Evolutionary conservation across 805 yeast species (phyloP).

Genomic region (Pichia kluyveri): DNA sequence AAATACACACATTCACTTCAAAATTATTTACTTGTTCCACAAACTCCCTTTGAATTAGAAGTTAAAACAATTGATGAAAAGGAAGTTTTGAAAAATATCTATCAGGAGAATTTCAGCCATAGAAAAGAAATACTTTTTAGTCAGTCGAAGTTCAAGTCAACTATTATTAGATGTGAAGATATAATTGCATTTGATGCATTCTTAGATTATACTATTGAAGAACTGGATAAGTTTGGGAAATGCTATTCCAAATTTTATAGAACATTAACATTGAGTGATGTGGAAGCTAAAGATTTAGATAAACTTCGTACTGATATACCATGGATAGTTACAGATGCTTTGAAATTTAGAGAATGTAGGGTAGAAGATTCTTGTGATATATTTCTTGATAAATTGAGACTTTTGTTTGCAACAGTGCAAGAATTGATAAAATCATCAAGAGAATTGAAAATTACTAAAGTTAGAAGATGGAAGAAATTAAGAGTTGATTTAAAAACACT

Average conservation of each 20-base stretch:
- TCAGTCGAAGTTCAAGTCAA: neutral
- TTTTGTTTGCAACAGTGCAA: constrained; percentile 5
- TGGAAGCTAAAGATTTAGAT: constrained; percentile 2
- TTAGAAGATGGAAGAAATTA: constrained; percentile 37
- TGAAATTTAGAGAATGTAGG: constrained; percentile 3
- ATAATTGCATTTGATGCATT: constrained; percentile 39
- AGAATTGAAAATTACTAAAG: constrained; percentile 25
- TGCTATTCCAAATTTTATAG: constrained; percentile 29
- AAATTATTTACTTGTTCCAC: constrained; percentile 2
- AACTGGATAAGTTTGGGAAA: constrained; percentile 27
- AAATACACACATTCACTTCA: constrained; percentile 2
- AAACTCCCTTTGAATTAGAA: neutral
- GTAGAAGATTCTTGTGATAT: constrained; percentile 5
- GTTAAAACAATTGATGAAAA: constrained; percentile 1
- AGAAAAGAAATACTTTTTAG: neutral
- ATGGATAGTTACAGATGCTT: neutral
- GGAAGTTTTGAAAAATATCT: neutral
- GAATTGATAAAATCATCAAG: constrained; percentile 26
- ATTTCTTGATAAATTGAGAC: constrained; percentile 5
- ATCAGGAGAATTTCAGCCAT: neutral
- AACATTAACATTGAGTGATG: constrained; percentile 2
- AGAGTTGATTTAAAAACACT: constrained; percentile 32
- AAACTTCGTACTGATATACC: constrained; percentile 9
- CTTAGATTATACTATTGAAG: constrained; percentile 36
- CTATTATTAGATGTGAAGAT: constrained; percentile 27